These are phyloP conservation scores for Ambrosia artemisiifolia DNA, from an alignment of 129 eudicot species.

Conservation along the genomic window DNA sequence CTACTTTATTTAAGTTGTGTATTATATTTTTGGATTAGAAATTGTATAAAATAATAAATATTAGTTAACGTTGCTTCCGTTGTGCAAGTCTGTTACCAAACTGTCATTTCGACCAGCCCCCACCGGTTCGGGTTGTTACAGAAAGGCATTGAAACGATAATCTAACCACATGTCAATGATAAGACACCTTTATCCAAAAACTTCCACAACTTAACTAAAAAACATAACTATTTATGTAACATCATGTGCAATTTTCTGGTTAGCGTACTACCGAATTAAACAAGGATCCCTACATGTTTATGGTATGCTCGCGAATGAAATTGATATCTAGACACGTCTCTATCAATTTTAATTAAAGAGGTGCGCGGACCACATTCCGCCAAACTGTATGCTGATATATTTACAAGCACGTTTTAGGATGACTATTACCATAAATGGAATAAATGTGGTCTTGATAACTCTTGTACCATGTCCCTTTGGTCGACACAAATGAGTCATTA, in stretches of 20 bases:
- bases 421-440: constrained; percentile 22
- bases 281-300: constrained; percentile 26
- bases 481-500: constrained; percentile 10
- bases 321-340: constrained; percentile 12
- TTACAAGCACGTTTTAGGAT: constrained; percentile 4
- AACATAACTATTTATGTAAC: not conserved
- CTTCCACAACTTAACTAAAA: constrained; percentile 12
- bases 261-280: constrained; percentile 4
- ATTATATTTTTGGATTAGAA: too few species aligned
- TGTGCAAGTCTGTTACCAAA: too few species aligned
- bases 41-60: too few species aligned
- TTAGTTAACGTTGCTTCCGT: too few species aligned
- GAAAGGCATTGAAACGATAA: not conserved
- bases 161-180: not conserved
- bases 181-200: not conserved
- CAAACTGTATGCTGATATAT: constrained; percentile 15
- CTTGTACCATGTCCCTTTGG: constrained; percentile 18
- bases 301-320: constrained; percentile 12
- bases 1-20: too few species aligned
- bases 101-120: too few species aligned
- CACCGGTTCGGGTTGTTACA: too few species aligned
- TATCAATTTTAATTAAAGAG: not conserved
- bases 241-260: constrained; percentile 16
- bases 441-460: constrained; percentile 8
- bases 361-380: not conserved